Evolutionary conservation across 495 filamentous ascomycete genomes (phyloP), one percentile per base, ranked within the genome.

Genomic region (Bacidia gigantensis): DNA sequence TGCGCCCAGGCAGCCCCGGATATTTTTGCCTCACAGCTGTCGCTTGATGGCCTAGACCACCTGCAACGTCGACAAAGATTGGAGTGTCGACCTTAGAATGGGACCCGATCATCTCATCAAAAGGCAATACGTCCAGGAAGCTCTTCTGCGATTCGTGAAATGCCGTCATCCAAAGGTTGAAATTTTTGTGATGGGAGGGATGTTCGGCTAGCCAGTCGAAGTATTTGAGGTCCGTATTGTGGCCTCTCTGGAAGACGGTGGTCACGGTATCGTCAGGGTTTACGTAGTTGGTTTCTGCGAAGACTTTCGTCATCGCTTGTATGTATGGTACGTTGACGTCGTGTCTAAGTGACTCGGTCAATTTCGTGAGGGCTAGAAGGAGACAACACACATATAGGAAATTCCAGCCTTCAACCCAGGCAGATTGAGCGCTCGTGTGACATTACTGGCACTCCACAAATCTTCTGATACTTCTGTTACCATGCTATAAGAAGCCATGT

Each of bases 41-140:
- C 47, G 66, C 69, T 47, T 79, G 73, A 24, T 80, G 74, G 25
- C 78, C 78, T 48, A 72, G 62, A 3, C 72, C 65, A 39, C 79
- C 77, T 3, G 76, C 77, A 3, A 81, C 63, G 50, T 82, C 73
- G 17, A 82, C 78, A 25, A 78, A 69, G 21, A 75, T 56, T 14
- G 58, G 43, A 7, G 43, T 48, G 14, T 62, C 53, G 2, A 45
- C 17, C 21, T 49, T 22, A 48, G n/a, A 41, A 3, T 46, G 18
- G 17, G 26, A 5, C 14, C 46, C 14, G 1, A 46, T 21, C 38
- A 61, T 29, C 42, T 52, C 41, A 0, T 25, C 22, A 7, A 64
- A 52, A 2, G 58, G 58, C 48, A 57, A 59, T 10, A 58, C 53
- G 44, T 46, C 41, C 1, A 44, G 20, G 9, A n/a, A 44, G 17